phyloP scores from a whole-genome alignment of 306 rosid genomes.

The Hippophae gyantsensis region DNA sequence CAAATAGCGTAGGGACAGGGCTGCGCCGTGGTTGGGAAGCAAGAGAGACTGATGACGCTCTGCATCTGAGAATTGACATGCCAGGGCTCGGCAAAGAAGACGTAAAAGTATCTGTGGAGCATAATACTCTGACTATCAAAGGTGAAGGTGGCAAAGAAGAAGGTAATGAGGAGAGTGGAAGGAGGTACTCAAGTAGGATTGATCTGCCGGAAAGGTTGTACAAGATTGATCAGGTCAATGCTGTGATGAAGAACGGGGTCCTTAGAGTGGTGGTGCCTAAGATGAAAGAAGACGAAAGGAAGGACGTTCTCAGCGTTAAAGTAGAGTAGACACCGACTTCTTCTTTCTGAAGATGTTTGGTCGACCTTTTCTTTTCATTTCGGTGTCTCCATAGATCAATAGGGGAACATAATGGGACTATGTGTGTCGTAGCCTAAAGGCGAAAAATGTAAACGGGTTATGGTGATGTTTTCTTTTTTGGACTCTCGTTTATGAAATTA shows the following conservation, averaged over 20 bases:
- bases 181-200: slow-evolving; percentile 18
- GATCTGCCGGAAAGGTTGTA: slow-evolving; percentile 20
- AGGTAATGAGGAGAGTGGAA: background rate
- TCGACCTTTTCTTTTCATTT: background rate
- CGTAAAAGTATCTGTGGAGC: slow-evolving; percentile 19
- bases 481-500: too few relatives aligned
- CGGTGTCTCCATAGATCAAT: too few relatives aligned
- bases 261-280: slow-evolving; percentile 19
- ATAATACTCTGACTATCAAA: slow-evolving; percentile 12
- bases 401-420: too few relatives aligned
- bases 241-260: slow-evolving; percentile 28
- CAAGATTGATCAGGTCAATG: slow-evolving; percentile 13
- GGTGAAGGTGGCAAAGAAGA: slow-evolving; percentile 16
- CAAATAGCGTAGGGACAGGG: background rate
- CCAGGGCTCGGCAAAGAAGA: slow-evolving; percentile 25
- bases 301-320: slow-evolving; percentile 12
- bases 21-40: slow-evolving; percentile 12
- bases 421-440: too few relatives aligned
- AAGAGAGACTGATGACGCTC: slow-evolving; percentile 18
- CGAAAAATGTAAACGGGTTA: too few relatives aligned
- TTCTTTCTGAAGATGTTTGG: background rate
- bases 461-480: too few relatives aligned
- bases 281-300: slow-evolving; percentile 20
- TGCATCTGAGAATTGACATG: slow-evolving; percentile 23
- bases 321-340: slow-evolving; percentile 3